These are phyloP conservation scores for Globisporangium ultimum DNA, from an alignment of 352 stramenopile genomes.

Conservation along the genomic window DNA sequence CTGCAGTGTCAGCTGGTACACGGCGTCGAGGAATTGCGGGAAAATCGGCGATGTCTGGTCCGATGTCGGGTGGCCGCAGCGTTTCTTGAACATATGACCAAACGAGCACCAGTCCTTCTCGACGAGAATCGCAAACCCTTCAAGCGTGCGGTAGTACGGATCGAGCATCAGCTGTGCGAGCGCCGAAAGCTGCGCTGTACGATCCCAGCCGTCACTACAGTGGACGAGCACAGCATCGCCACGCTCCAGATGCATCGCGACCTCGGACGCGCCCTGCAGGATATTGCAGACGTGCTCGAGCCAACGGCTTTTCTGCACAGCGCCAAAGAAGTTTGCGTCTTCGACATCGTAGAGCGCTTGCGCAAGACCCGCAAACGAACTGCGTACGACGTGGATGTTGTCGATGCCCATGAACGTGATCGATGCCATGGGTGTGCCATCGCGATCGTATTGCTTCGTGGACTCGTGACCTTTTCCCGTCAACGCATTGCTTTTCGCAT, in stretches of 20 bases:
- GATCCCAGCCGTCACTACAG: slow-evolving; percentile 85
- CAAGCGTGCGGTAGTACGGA: slow-evolving; percentile 72
- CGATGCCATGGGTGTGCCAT: slow-evolving; percentile 58
- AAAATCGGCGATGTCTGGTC: slow-evolving; percentile 98
- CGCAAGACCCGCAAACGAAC: slow-evolving; percentile 57
- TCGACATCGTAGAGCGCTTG: slow-evolving; percentile 83
- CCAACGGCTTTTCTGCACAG: slow-evolving; percentile 81
- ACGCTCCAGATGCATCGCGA: slow-evolving; percentile 71
- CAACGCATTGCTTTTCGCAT: slow-evolving; percentile 87
- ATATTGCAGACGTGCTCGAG: slow-evolving; percentile 82
- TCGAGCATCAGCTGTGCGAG: slow-evolving; percentile 85
- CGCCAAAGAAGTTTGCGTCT: slow-evolving; percentile 84
- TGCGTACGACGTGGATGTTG: slow-evolving; percentile 85
- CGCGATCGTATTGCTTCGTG: slow-evolving; percentile 81
- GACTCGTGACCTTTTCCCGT: slow-evolving; percentile 90
- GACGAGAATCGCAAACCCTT: slow-evolving; percentile 76
- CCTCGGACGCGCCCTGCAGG: slow-evolving; percentile 65
- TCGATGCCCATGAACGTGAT: slow-evolving; percentile 89
- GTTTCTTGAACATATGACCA: slow-evolving; percentile 85
- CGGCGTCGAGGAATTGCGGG: slow-evolving; percentile 97
- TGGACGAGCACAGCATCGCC: slow-evolving; percentile 78
- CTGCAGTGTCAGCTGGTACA: slow-evolving; percentile 96
- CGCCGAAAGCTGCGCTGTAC: slow-evolving; percentile 70
- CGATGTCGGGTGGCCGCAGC: slow-evolving; percentile 71
- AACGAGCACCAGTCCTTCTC: slow-evolving; percentile 90